phyloP scores from a whole-genome alignment of 257 asterid species.

The Gentiana straminea region DNA sequence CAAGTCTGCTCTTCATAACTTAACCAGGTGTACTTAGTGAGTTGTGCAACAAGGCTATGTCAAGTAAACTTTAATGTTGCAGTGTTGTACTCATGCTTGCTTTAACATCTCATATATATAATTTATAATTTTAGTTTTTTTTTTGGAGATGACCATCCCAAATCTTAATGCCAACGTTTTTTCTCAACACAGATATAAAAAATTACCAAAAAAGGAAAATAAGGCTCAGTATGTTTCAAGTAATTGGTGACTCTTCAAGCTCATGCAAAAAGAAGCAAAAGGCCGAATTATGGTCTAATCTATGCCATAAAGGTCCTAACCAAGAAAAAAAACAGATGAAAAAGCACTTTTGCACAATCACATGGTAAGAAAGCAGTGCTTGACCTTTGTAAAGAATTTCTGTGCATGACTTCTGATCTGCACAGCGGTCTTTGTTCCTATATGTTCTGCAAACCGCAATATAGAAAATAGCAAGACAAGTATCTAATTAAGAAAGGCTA shows the following conservation, averaged over 20 bases:
- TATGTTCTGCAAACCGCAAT: constrained; percentile 78
- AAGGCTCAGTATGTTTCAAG: neutral
- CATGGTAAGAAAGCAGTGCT: constrained; percentile 28
- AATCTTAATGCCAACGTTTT: no score
- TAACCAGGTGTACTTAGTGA: no score
- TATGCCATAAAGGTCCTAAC: no score
- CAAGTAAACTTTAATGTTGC: no score
- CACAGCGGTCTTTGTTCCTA: constrained; percentile 99
- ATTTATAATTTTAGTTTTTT: no score
- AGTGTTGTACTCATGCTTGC: no score
- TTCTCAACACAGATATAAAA: no score
- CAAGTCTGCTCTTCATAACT: no score
- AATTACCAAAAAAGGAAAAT: neutral
- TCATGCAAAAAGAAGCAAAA: neutral
- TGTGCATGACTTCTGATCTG: constrained; percentile 99
- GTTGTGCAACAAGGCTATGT: no score
- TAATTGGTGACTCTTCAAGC: neutral
- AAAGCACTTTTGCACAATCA: constrained; percentile 15
- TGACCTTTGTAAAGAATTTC: constrained; percentile 94
- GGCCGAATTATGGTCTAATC: neutral
- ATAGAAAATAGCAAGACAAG: constrained; percentile 27
- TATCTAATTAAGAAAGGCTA: constrained; percentile 27
- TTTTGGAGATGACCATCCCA: no score
- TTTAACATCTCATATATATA: no score
- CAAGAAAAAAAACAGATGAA: constrained; percentile 1